Conservation (phyloP, 2,329 filamentous ascomycete species). For the Trichoderma polysporum region DNA sequence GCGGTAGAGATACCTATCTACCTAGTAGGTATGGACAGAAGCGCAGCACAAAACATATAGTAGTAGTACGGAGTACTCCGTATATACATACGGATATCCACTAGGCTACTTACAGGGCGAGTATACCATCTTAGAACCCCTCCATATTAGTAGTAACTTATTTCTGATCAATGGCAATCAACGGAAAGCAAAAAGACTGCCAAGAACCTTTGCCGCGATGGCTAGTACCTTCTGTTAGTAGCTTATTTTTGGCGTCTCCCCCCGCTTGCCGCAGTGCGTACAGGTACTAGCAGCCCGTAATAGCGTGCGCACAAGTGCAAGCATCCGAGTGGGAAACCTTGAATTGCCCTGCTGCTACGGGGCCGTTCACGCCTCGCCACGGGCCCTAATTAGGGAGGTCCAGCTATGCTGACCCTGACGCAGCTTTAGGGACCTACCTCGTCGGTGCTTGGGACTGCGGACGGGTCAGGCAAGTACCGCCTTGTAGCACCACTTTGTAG, state of each 20-base stretch:
- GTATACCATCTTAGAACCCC: no score
- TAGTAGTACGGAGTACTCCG: no score
- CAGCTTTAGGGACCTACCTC: background rate
- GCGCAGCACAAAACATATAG: no score
- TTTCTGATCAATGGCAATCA: background rate
- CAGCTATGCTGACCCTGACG: background rate
- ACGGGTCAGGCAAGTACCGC: background rate
- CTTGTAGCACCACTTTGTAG: background rate
- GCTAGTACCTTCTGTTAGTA: conserved; percentile 6
- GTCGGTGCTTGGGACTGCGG: background rate
- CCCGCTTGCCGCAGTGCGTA: conserved; percentile 1
- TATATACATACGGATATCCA: no score
- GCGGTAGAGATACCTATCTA: background rate
- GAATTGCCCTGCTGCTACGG: background rate
- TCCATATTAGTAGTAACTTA: no score
- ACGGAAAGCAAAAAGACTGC: background rate
- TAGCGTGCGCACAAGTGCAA: background rate
- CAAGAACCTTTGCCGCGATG: conserved; percentile 4
- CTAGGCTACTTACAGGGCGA: no score
- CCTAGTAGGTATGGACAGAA: background rate
- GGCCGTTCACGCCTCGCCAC: background rate
- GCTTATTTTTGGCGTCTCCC: background rate
- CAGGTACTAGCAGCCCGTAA: background rate
- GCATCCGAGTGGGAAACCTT: background rate
- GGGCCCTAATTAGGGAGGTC: conserved; percentile 15